Base-by-base conservation (phyloP, 2,329 filamentous ascomycete genomes). In the Cytospora piceae region DNA sequence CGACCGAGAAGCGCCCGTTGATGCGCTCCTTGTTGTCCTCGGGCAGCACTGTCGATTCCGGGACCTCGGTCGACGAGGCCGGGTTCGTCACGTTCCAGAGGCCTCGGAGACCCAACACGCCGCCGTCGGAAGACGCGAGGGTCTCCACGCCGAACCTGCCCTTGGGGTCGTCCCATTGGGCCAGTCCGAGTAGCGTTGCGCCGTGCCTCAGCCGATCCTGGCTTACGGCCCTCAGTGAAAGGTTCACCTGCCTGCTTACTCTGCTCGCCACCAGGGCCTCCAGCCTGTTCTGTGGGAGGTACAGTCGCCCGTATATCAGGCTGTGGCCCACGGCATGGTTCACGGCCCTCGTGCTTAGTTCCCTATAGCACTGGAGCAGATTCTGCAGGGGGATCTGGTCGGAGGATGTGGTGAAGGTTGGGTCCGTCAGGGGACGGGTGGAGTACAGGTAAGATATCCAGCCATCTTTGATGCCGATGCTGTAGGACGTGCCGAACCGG, bases 361-460 rank as follows among this genome's bases (percentile, higher is more conserved):
- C 90, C 65, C 90, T 87, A 76, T 97, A 98, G 1, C 94, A 93
- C 64, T 87, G 87, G 58, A 97, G 86, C 27, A 97, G 85, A 70
- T 89, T 85, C 37, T 89, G 89, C 12, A 99, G 81, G 17, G 93
- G 88, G 46, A 97, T 89, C 27, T 85, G 81, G 57, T 89, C 88
- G 71, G 92, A 96, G 77, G 87, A 86, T 14, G 84, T 87, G 14
- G 82, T 77, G n/a, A 49, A 49, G 83, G 93, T 69, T 80, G 86
- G 80, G 60, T 89, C 82, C 49, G 83, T 80, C 64, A 98, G 84
- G 15, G 93, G 89, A 11, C 95, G 83, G 3, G 93, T 96, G 58
- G 93, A 96, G 81, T 96, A 98, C 62, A 99, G 87, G 79, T 98
- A 99, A 17, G 94, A 96, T 65, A 99, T 86, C n/a, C 93, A 97